phyloP scores from a whole-genome alignment of 495 filamentous ascomycete species.

The Letharia lupina region DNA sequence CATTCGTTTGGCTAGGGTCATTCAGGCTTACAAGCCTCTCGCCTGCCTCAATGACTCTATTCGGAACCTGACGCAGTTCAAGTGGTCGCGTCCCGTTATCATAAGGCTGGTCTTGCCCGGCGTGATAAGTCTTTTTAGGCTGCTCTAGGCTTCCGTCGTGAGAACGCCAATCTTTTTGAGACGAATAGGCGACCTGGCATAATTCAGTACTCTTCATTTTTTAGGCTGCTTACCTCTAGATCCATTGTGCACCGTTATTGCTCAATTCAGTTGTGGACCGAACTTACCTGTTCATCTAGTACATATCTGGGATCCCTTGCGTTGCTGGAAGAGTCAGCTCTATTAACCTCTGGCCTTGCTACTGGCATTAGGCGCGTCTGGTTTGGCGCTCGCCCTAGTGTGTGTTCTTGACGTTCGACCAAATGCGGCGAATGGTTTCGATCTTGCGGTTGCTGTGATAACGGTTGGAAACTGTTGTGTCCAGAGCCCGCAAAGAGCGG shows the following conservation, averaged over 20 bases:
- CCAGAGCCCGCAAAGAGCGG: background rate
- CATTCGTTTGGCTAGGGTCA: background rate
- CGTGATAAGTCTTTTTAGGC: background rate
- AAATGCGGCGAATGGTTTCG: background rate
- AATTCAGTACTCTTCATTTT: conserved; percentile 9
- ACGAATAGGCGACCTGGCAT: background rate
- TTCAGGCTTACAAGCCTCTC: background rate
- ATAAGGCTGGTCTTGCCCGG: background rate
- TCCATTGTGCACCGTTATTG: background rate
- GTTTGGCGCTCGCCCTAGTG: background rate
- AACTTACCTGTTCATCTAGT: conserved; percentile 9
- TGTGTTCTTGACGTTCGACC: background rate
- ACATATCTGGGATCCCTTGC: background rate
- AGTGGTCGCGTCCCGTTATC: background rate
- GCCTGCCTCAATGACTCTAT: background rate
- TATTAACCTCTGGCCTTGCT: background rate
- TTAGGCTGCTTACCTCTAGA: conserved; percentile 7
- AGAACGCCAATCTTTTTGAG: background rate
- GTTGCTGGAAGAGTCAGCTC: background rate
- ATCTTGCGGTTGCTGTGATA: background rate
- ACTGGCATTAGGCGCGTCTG: background rate
- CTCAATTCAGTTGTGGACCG: background rate
- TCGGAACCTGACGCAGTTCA: background rate
- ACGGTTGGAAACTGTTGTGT: background rate
- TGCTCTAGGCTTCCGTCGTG: background rate